A percentile compares a stretch with the other conserved stretches of the same genome.
These are phyloP conservation scores for Mesostigma viride DNA, from an alignment of 139 green algal species.

Conservation along the genomic window DNA sequence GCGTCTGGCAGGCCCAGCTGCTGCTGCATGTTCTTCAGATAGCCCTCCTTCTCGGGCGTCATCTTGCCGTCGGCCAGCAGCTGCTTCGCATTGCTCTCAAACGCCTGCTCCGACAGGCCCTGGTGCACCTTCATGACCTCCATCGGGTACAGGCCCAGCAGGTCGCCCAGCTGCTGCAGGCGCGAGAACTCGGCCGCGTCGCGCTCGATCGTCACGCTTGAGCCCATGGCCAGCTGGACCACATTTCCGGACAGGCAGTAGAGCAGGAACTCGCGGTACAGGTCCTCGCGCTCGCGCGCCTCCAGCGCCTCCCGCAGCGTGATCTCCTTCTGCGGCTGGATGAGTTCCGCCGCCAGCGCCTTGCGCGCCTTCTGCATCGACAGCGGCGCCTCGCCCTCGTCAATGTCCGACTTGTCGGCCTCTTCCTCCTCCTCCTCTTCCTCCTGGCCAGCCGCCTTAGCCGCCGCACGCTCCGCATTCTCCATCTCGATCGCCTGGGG, in stretches of 20 bases:
- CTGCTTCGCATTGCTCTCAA: slow-evolving; percentile 35
- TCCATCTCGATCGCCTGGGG: neutral
- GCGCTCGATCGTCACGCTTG: slow-evolving; percentile 49
- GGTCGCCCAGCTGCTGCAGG: slow-evolving; percentile 67
- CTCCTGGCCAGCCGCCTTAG: slow-evolving; percentile 19
- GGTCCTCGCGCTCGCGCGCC: slow-evolving; percentile 52
- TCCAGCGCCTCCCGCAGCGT: slow-evolving; percentile 74
- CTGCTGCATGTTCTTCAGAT: slow-evolving; percentile 64
- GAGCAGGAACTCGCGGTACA: slow-evolving; percentile 93
- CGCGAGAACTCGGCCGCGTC: slow-evolving; percentile 70
- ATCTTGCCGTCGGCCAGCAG: slow-evolving; percentile 56
- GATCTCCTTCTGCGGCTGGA: slow-evolving; percentile 82
- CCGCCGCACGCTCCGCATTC: slow-evolving; percentile 14
- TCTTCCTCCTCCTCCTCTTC: slow-evolving; percentile 17
- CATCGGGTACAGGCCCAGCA: slow-evolving; percentile 61
- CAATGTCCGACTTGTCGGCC: neutral
- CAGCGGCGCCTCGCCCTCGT: slow-evolving; percentile 1
- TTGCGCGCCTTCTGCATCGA: slow-evolving; percentile 1
- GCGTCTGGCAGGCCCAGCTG: slow-evolving; percentile 76
- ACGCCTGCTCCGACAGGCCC: slow-evolving; percentile 77
- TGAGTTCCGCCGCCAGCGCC: slow-evolving; percentile 12
- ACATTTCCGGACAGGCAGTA: slow-evolving; percentile 65
- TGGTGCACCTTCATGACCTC: slow-evolving; percentile 52
- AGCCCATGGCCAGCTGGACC: slow-evolving; percentile 79
- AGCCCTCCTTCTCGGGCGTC: slow-evolving; percentile 52